Evolutionary conservation across 2,329 filamentous ascomycete genomes (phyloP), one percentile per base, ranked within the genome.

Genomic region (Fusarium euwallaceae): DNA sequence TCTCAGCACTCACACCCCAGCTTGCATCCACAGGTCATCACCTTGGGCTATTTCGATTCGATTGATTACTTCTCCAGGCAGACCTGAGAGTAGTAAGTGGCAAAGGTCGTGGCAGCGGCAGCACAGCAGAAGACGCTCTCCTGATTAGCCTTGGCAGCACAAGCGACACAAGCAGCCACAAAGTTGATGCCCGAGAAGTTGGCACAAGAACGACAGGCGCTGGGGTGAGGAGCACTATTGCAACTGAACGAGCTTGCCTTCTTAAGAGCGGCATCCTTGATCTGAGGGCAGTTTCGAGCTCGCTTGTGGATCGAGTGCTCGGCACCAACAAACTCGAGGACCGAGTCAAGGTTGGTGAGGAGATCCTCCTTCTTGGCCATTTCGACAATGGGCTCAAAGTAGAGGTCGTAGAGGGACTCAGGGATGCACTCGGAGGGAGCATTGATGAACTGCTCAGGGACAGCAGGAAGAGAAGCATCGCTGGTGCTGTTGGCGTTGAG

Each of bases 121-220:
- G 66, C 69, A 63, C 71, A 73, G 29, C 71, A 73, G 32, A 66
- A 73, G 45, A 66, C 16, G 4, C 65, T 66, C 62, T 73, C 71
- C 37, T 69, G 59, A 10, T 72, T 73, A 2, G 51, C 69, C 62
- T 72, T 72, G 14, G 69, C 66, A 32, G 69, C 61, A 20, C 71
- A 73, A 22, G 71, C 71, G 6, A 66, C 69, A 10, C 66, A 69
- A 8, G 71, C 24, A 9, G 62, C 71, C 7, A 64, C 61, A 39
- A 73, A 73, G 62, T 73, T 73, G 62, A 64, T 27, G 6, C n/a
- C 4, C 5, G 71, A 62, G 9, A 66, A 72, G 53, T 64, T 70
- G 17, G 71, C 11, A 29, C 71, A 73, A 16, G 71, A 72, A 2
- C 65, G 69, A 43, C 71, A 73, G 4, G 61, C 14, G 3, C 14